phyloP scores from a whole-genome alignment of 345 rosid species.

The Brassica carinata region DNA sequence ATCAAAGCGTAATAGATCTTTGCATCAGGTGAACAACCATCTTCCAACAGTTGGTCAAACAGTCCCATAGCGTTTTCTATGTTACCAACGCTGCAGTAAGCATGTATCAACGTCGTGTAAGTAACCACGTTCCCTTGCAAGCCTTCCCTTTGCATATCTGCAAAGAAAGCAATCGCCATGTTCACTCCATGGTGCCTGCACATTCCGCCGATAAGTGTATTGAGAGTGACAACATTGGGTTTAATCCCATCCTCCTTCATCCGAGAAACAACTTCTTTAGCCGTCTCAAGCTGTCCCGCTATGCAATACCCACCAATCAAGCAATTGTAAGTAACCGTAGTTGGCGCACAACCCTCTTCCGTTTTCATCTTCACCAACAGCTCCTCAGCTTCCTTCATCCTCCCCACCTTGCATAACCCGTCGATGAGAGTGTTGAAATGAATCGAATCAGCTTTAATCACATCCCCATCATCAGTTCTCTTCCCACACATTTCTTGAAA shows the following conservation, averaged over 20 bases:
- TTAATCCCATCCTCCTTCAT: conserved; percentile 57
- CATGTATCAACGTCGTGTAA: conserved; percentile 59
- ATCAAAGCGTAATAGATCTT: conserved; percentile 64
- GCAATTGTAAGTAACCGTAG: conserved; percentile 62
- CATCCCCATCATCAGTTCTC: conserved; percentile 40
- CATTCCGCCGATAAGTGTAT: conserved; percentile 68
- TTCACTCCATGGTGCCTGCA: conserved; percentile 63
- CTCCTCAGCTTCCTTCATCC: conserved; percentile 67
- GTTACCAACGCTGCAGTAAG: conserved; percentile 65
- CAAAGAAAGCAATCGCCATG: conserved; percentile 54
- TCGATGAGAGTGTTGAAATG: conserved; percentile 68
- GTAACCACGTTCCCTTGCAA: conserved; percentile 51
- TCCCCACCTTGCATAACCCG: conserved; percentile 80
- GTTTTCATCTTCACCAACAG: conserved; percentile 57
- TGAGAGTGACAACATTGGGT: conserved; percentile 61
- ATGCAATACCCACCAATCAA: conserved; percentile 75
- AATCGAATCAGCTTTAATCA: conserved; percentile 60
- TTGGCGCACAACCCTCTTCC: conserved; percentile 49
- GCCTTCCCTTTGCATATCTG: conserved; percentile 60
- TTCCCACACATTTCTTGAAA: conserved; percentile 52
- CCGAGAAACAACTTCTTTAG: conserved; percentile 52
- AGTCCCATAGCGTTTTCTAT: conserved; percentile 58
- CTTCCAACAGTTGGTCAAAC: conserved; percentile 52
- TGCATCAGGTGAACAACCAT: conserved; percentile 62
- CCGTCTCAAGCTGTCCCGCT: conserved; percentile 64